These are phyloP conservation scores for Eimeria brunetti DNA, from an alignment of 169 alveolate genomes.

Conservation along the genomic window DNA sequence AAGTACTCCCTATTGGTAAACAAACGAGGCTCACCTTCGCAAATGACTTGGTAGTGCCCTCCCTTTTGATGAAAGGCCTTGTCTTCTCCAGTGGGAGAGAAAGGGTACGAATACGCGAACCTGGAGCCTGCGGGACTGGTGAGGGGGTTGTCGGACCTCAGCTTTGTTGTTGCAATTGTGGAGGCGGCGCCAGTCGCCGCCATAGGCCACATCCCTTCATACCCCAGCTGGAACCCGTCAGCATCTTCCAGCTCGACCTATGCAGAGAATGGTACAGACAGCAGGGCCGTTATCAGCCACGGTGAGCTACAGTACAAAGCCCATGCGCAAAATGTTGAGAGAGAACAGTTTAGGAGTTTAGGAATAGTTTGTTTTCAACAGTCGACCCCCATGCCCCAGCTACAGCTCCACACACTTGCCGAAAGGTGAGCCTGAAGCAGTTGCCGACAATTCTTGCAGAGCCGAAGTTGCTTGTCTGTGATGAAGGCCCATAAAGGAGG, in stretches of 20 bases:
- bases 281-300: neutral
- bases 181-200: slow-evolving; percentile 29
- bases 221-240: slow-evolving; percentile 54
- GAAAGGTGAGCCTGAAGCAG: slow-evolving; percentile 60
- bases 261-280: neutral
- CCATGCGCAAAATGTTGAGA: neutral
- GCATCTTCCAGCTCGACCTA: slow-evolving; percentile 35
- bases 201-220: slow-evolving; percentile 64
- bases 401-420: slow-evolving; percentile 34
- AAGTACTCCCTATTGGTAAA: neutral
- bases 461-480: slow-evolving; percentile 59
- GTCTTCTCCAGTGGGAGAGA: slow-evolving; percentile 13
- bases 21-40: slow-evolving; percentile 25
- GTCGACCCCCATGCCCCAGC: neutral
- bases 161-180: slow-evolving; percentile 30
- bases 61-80: slow-evolving; percentile 30
- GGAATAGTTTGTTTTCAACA: neutral
- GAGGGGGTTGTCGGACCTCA: slow-evolving; percentile 55
- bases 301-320: neutral
- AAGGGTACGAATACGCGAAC: slow-evolving; percentile 61
- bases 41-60: slow-evolving; percentile 58
- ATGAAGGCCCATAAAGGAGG: slow-evolving; percentile 48
- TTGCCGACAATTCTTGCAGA: slow-evolving; percentile 33
- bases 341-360: neutral
- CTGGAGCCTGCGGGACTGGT: slow-evolving; percentile 26